These are phyloP conservation scores for Paraphaeosphaeria minitans DNA, from an alignment of 2,329 filamentous ascomycete species.

Conservation along the genomic window DNA sequence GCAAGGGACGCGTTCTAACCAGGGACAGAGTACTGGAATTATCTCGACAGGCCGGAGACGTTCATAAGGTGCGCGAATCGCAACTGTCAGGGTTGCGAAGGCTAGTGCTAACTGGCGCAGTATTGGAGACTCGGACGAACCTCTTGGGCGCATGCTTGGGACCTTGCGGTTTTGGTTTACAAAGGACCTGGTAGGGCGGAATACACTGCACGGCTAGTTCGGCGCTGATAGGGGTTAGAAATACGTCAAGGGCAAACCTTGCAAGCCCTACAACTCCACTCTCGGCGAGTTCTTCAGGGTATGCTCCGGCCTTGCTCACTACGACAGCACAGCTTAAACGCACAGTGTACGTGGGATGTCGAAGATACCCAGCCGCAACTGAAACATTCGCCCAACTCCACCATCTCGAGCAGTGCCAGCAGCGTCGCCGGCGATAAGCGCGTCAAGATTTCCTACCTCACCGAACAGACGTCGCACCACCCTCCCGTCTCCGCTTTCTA, in stretches of 20 bases:
- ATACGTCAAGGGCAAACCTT: slow-evolving; percentile 97
- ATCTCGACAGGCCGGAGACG: slow-evolving; percentile 91
- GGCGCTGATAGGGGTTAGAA: slow-evolving; percentile 61
- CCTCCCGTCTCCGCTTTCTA: slow-evolving; percentile 96
- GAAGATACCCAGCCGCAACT: slow-evolving; percentile 74
- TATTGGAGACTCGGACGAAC: slow-evolving; percentile 87
- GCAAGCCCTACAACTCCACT: slow-evolving; percentile 98
- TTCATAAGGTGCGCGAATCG: slow-evolving; percentile 65
- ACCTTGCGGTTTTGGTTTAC: slow-evolving; percentile 98
- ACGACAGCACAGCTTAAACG: slow-evolving; percentile 22
- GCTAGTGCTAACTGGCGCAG: slow-evolving; percentile 52
- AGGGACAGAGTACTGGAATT: slow-evolving; percentile 90
- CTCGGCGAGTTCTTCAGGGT: slow-evolving; percentile 97
- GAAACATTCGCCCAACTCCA: slow-evolving; percentile 50
- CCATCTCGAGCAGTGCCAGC: slow-evolving; percentile 41
- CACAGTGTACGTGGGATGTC: slow-evolving; percentile 91
- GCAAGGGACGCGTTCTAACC: slow-evolving; percentile 27
- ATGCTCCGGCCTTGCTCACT: slow-evolving; percentile 40
- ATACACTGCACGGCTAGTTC: not conserved
- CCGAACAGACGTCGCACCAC: slow-evolving; percentile 97
- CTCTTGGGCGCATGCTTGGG: slow-evolving; percentile 91
- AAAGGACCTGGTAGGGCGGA: slow-evolving; percentile 74
- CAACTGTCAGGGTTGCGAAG: not conserved
- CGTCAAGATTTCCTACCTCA: slow-evolving; percentile 88
- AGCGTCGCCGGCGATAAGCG: slow-evolving; percentile 51